Evolutionary conservation across 164 flowering plant genomes (phyloP), one percentile per base, ranked within the genome.

Genomic region (Berberis vulgaris): DNA sequence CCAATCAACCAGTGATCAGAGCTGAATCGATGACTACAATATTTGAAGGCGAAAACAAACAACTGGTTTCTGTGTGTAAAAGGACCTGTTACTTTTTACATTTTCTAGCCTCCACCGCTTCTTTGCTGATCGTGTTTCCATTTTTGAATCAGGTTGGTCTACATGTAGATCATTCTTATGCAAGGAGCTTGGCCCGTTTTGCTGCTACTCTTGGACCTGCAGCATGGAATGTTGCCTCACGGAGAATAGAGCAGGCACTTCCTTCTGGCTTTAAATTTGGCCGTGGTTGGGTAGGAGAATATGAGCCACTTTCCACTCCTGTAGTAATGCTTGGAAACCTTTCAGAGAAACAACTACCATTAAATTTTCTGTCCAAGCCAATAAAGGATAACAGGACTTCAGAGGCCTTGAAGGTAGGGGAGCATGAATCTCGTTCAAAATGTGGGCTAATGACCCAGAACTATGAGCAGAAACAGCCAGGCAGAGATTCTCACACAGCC

Each of bases 211-310:
- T 94, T 65, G 97, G 97, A 45, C 81, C 97, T 62, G 77, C 78
- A 72, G 96, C 96, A 62, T 94, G 98, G 98, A 83, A 76, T 77
- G 77, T 84, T 72, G 95, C 97, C 41, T 86, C 98, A 7, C 73
- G 74, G 67, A 82, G 78, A 74, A 88, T 91, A 73, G 86, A 89
- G 76, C 83, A 83, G 72, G 87, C 83, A 43, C 67, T 94, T 49
- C 93, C 98, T 55, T 67, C 66, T 13, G 97, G 86, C 1, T 69
- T 65, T 64, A 87, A 85, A 73, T 88, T 80, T 74, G 97, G 98
- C 13, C 95, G 80, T 57, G 98, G 98, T 13, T 93, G 98, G 98
- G 92, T 93, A 43, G 98, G 92, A 46, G 98, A 93, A 67, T 90
- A 86, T 66, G 98, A 93, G 69, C 95, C 97, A 54, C 86, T 81